Base-by-base conservation (phyloP, 2,329 filamentous ascomycete species). In the Beauveria brongniartii region DNA sequence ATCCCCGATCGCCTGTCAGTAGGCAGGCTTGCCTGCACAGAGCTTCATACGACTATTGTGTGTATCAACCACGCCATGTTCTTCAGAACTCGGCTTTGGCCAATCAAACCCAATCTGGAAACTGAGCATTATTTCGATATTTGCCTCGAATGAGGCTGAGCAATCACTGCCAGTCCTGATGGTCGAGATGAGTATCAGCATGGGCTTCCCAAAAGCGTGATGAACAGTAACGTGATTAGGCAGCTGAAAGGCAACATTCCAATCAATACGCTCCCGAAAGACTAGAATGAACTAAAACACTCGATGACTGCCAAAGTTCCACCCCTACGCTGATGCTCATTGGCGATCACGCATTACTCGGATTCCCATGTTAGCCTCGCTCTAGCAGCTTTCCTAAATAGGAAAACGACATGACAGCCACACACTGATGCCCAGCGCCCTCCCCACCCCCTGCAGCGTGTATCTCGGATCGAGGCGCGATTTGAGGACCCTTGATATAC, bases 371-470 rank as follows among this genome's bases (percentile, higher is more conserved):
- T 18, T 48, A n/a, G 55, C 55, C 16, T 7, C n/a, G n/a, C 10
- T 10, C 37, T 16, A 26, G 43, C 26, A 37, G 44, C 20, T 57
- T 40, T 50, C 44, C 55, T n/a, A 46, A 53, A 24, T 46, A 59
- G 50, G 57, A 59, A 59, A 59, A 59, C 57, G 57, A 59, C 20
- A 22, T 26, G 16, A 8, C 20, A 43, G 47, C 40, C 57, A 37
- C 47, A n/a, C 24, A 20, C 12, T 14, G 34, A 22, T 44, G 3
- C n/a, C 26, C 34, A 37, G 34, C 34, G 14, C 12, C n/a, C 24
- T n/a, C 22, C 37, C 6, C 24, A 22, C 34, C 34, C 12, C 12
- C 16, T 57, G 20, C 40, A 34, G 22, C 48, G 48, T 24, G 40
- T n/a, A 59, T 54, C 20, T 59, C 40, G 48, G 28, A 54, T 59